A percentile compares a stretch with the other conserved stretches of the same genome.
Conservation (phyloP, 176 grass and related monocot species). For the Eleusine indica region DNA sequence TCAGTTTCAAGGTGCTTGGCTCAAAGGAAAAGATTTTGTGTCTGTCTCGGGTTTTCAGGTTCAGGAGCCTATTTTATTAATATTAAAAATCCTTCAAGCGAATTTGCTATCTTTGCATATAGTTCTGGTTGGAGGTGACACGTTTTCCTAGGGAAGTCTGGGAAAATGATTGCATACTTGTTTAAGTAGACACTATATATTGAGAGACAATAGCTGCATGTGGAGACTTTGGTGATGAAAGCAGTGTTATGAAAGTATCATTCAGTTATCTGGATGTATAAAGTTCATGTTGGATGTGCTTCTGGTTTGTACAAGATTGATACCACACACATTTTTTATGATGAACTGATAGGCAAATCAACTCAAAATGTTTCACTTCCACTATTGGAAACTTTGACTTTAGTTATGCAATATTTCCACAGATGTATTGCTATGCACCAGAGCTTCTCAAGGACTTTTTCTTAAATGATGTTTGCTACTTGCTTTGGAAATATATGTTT, state of each 20-base stretch:
- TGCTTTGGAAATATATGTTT: no score
- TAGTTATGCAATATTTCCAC: background rate
- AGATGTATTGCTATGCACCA: background rate
- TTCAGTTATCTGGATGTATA: background rate
- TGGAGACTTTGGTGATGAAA: background rate
- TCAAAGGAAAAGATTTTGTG: no score
- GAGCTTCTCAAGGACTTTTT: background rate
- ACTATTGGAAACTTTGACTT: slow-evolving; percentile 23
- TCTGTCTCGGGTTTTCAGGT: no score
- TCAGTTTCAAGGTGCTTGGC: no score
- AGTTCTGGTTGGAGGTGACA: no score
- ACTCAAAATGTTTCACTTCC: slow-evolving; percentile 3
- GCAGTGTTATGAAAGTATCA: background rate
- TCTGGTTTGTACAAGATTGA: background rate
- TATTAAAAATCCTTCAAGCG: no score
- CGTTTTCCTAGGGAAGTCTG: no score
- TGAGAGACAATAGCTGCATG: background rate
- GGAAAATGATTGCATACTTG: no score
- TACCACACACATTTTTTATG: background rate
- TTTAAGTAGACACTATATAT: background rate
- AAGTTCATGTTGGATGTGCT: slow-evolving; percentile 32
- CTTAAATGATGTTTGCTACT: no score
- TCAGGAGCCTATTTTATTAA: no score
- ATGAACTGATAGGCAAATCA: slow-evolving; percentile 21
- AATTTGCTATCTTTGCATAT: no score